Conservation (phyloP, 2,329 filamentous ascomycete species). For the Xylaria sp. region DNA sequence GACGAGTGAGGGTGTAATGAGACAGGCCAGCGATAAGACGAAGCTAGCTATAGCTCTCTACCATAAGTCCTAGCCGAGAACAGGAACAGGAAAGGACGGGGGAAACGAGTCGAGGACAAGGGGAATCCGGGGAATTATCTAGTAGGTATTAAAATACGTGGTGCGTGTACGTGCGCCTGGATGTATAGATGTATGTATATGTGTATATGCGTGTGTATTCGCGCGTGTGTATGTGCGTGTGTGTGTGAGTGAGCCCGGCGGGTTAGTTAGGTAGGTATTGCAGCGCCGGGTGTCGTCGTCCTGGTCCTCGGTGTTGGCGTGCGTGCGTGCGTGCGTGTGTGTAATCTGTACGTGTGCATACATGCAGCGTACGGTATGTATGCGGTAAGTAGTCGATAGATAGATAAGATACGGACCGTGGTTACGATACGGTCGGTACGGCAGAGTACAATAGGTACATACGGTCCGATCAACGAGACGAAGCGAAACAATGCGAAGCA, state of each 20-base stretch:
- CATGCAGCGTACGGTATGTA: background rate
- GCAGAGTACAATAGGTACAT: constrained; percentile 10
- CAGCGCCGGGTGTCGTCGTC: constrained; percentile 5
- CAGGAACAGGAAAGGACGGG: constrained; percentile 12
- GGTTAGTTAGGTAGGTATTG: constrained; percentile 17
- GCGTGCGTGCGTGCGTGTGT: constrained; percentile 3
- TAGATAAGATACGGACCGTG: background rate
- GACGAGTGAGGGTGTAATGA: constrained; percentile 3
- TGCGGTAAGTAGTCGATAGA: background rate
- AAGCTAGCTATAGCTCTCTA: constrained; percentile 12
- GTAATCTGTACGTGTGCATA: constrained; percentile 18
- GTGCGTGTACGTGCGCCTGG: background rate
- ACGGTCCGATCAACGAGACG: constrained; percentile 15
- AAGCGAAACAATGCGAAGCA: constrained; percentile 11
- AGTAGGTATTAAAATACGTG: constrained; percentile 19
- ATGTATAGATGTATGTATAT: background rate
- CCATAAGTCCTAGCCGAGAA: background rate
- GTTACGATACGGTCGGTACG: background rate
- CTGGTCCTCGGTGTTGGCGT: constrained; percentile 13
- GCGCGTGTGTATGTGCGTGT: too few species aligned
- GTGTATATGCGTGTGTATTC: background rate
- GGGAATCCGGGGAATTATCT: constrained; percentile 21
- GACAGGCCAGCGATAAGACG: constrained; percentile 13
- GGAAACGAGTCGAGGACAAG: background rate
- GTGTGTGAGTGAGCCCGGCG: background rate